Evolutionary conservation across 768 basidiomycete species (phyloP), one percentile per base, ranked within the genome.

Genomic region (Termitomyces sp.): DNA sequence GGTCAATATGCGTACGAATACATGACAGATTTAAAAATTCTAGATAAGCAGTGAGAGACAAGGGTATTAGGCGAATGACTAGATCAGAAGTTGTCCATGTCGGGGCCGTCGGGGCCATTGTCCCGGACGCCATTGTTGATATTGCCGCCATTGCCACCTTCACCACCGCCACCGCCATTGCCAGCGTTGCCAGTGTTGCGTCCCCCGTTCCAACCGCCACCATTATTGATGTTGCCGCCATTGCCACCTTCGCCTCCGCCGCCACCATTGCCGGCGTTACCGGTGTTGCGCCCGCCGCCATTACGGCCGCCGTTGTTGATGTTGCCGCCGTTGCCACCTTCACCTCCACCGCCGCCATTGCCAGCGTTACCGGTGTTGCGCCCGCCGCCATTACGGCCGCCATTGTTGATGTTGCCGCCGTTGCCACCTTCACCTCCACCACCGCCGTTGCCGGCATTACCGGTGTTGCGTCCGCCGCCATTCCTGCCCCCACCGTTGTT

Each of bases 281-380:
- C 55, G 15, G 40, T 37, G 23, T 43, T 43, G 30, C 33, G 26
- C n/a, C n/a, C n/a, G n/a, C n/a, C n/a, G n/a, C n/a, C n/a, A n/a
- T n/a, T n/a, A n/a, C n/a, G n/a, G n/a, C 37, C n/a, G 4, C 42
- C 23, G 14, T 47, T 41, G 12, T 55, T 49, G 47, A 55, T 47
- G 28, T 55, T 55, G 7, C 55, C 55, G 11, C 55, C 49, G 4
- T 56, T 49, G 8, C 55, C 55, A 0, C 49, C 55, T 4, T 1
- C 7, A 1, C 55, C 55, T 19, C 49, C 55, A 0, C 49, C 55
- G 1, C 55, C 55, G 6, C 55, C 55, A 1, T 56, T 56, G 0
- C 55, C 55, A 14, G 55, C 55, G 1, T 56, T 56, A 7, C 55
- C 55, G 11, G 55, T 26, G 42, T 56, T 56, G 33, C 54, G 30